phyloP scores from a whole-genome alignment of 768 basidiomycete genomes.

The Kwoniella dendrophila region DNA sequence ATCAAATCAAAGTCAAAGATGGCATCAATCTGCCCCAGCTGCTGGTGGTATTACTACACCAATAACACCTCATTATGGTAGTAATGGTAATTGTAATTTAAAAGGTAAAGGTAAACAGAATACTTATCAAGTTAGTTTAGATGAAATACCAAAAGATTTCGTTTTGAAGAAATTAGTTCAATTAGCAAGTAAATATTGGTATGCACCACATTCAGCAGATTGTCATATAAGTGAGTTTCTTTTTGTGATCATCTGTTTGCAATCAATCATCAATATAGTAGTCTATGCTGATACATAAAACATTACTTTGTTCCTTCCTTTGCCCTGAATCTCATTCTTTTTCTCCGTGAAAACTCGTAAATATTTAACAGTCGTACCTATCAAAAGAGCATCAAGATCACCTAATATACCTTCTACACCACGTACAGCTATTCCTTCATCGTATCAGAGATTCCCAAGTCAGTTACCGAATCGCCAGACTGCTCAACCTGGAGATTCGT shows the following conservation, averaged over 20 bases:
- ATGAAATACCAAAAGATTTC: constrained; percentile 27
- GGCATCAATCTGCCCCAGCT: constrained; percentile 19
- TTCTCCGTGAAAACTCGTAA: not conserved
- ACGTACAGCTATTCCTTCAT: constrained; percentile 8
- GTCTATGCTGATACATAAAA: too few relatives aligned
- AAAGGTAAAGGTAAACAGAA: not conserved
- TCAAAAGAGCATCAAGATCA: constrained; percentile 8
- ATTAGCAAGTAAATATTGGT: constrained; percentile 23
- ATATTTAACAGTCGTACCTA: constrained; percentile 6
- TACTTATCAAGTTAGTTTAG: constrained; percentile 19
- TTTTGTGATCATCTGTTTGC: too few relatives aligned
- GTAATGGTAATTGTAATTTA: too few relatives aligned
- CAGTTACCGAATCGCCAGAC: constrained; percentile 2
- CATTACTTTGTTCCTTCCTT: not conserved
- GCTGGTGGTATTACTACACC: not conserved
- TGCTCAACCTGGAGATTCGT: constrained; percentile 6
- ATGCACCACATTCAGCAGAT: constrained; percentile 19
- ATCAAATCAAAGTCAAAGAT: not conserved
- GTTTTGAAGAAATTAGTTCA: constrained; percentile 21
- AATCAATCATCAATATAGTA: too few relatives aligned
- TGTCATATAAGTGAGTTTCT: constrained; percentile 19
- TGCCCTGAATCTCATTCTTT: not conserved
- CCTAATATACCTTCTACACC: constrained; percentile 8
- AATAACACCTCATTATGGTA: not conserved
- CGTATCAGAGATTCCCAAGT: not conserved